Evolutionary conservation across 1,284 basidiomycete genomes (phyloP).

Genomic region (Trichosporon faecale): DNA sequence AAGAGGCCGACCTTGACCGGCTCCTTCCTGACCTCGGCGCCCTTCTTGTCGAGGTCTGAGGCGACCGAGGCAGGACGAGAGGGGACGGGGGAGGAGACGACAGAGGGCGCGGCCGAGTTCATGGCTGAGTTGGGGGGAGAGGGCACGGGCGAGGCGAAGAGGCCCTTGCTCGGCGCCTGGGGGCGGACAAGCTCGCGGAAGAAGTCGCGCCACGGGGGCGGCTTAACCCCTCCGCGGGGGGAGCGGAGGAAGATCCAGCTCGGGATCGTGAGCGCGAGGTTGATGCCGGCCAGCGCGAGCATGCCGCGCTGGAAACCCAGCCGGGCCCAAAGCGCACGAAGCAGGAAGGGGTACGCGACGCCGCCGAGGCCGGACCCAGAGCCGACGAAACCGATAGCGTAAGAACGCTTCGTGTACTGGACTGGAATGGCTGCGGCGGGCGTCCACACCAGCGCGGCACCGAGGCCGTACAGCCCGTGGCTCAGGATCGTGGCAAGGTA

Average conservation of each 20-base stretch:
- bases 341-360: conserved; percentile 46
- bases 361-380: conserved; percentile 46
- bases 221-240: neutral
- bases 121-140: neutral
- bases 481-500: conserved; percentile 48
- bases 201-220: neutral
- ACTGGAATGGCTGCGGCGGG: conserved; percentile 43
- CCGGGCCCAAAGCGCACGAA: conserved; percentile 17
- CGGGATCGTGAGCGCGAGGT: conserved; percentile 28
- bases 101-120: neutral
- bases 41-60: conserved; percentile 3
- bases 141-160: neutral
- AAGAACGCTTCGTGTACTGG: conserved; percentile 44
- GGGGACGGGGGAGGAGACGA: neutral
- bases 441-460: conserved; percentile 39
- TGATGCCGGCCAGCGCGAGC: conserved; percentile 28
- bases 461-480: conserved; percentile 43
- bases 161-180: neutral
- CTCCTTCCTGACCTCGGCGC: conserved; percentile 15
- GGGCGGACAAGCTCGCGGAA: conserved; percentile 12
- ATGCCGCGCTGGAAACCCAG: conserved; percentile 24
- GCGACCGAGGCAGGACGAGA: neutral
- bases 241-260: conserved; percentile 27
- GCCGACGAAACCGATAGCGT: conserved; percentile 47
- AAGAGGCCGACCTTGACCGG: neutral